These are phyloP conservation scores for Talaromyces sp. DNA, from an alignment of 2,329 filamentous ascomycete genomes.

Conservation along the genomic window DNA sequence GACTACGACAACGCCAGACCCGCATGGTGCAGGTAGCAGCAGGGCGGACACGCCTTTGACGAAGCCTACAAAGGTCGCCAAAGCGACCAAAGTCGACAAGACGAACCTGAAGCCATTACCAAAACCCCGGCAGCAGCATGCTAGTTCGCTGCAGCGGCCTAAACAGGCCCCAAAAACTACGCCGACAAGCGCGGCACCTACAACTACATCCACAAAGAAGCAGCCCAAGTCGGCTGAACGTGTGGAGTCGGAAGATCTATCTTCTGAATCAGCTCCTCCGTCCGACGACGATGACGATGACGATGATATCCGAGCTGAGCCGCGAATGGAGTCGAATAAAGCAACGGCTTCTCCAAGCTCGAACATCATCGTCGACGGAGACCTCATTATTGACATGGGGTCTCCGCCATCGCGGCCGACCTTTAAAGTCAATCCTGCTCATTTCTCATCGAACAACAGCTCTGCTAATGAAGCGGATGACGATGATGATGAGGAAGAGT, in stretches of 20 bases:
- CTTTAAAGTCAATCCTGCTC: slow-evolving; percentile 35
- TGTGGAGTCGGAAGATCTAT: slow-evolving; percentile 20
- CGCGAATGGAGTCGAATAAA: slow-evolving; percentile 19
- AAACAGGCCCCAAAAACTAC: slow-evolving; percentile 6
- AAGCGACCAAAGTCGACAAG: slow-evolving; percentile 20
- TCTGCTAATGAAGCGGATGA: slow-evolving; percentile 28
- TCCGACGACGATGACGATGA: slow-evolving; percentile 27
- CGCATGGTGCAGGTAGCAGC: slow-evolving; percentile 21
- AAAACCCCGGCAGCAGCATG: slow-evolving; percentile 13
- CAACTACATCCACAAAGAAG: slow-evolving; percentile 8
- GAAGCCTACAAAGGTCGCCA: slow-evolving; percentile 20
- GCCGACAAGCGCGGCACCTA: neutral
- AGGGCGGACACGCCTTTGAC: slow-evolving; percentile 30
- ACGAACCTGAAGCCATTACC: slow-evolving; percentile 20
- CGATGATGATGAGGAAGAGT: slow-evolving; percentile 26
- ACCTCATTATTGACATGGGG: slow-evolving; percentile 46
- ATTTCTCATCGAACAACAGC: slow-evolving; percentile 39
- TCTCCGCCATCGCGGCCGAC: slow-evolving; percentile 34
- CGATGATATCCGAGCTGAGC: slow-evolving; percentile 6
- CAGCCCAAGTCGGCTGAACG: slow-evolving; percentile 20
- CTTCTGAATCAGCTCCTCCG: slow-evolving; percentile 20
- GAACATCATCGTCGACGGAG: slow-evolving; percentile 43
- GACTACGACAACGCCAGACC: slow-evolving; percentile 31
- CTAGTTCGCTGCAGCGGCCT: slow-evolving; percentile 12
- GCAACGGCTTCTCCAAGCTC: slow-evolving; percentile 29